phyloP scores from a whole-genome alignment of 495 filamentous ascomycete species.

The Penicillium cataractarum region DNA sequence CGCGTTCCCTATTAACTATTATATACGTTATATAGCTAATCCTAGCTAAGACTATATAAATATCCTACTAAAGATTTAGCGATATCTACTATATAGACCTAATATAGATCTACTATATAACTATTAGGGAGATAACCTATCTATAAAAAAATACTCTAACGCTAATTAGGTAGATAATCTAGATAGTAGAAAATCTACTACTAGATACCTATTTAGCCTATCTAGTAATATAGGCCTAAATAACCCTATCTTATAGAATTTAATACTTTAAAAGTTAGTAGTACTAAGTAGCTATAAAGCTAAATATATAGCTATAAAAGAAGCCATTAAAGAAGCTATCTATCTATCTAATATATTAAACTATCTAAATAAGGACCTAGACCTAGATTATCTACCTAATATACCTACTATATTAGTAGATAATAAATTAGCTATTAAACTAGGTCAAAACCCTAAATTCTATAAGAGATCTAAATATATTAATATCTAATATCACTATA shows the following conservation, averaged over 20 bases:
- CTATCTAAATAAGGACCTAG: no score
- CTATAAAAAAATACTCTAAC: background rate
- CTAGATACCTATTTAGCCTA: no score
- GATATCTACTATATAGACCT: background rate
- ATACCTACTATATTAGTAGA: no score
- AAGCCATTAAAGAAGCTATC: conserved; percentile 24
- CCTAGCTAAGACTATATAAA: background rate
- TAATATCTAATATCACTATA: background rate
- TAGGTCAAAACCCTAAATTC: background rate
- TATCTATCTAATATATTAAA: conserved; percentile 21
- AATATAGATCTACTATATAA: no score
- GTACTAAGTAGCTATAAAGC: background rate
- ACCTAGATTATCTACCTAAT: no score
- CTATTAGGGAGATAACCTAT: background rate
- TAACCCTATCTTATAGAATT: no score
- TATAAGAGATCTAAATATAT: background rate
- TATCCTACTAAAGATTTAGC: background rate
- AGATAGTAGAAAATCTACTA: background rate
- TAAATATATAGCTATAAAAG: conserved; percentile 26
- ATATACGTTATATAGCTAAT: background rate
- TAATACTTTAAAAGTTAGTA: background rate
- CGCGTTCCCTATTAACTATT: background rate
- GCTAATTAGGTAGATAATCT: background rate
- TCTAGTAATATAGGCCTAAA: no score
- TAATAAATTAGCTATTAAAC: background rate